Base-by-base conservation (phyloP, 306 rosid genomes). In the Corylus heterophylla region DNA sequence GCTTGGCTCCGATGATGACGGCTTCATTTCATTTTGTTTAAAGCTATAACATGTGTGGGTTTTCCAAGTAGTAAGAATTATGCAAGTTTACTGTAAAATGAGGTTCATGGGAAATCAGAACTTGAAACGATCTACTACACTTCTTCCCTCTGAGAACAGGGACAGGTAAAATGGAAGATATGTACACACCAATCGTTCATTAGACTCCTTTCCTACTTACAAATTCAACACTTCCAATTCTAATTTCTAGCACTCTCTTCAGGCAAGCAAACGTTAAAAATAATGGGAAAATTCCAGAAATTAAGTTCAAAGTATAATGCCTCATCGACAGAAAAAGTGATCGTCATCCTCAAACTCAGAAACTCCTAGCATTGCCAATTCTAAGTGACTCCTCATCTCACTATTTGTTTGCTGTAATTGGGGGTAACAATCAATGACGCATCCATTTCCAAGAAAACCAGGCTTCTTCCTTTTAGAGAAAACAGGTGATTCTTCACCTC, bases 361-460 rank as follows among this genome's bases (percentile, higher is more conserved):
- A 71, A 93, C 98, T 71, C 98, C 98, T 8, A 91, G 85, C 98
- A 95, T 92, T 61, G 97, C 98, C 89, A 95, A 82, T 29, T 97
- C 96, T 74, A 92, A 82, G 84, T 95, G 99, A 78, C 93, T 83
- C 83, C 80, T 91, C 96, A 93, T 88, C 87, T 95, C 98, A 75
- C 86, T 85, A 63, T 85, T 88, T 27, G 93, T 80, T 82, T 87
- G 90, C 39, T 85, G 92, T 75, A 82, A 79, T 75, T 91, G 96
- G 69, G 97, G 75, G 81, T 89, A 89, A 78, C 98, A 91, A 82
- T 92, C 97, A 62, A 87, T 82, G 67, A 87, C 92, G 47, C 89
- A 85, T 58, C 97, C 98, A 62, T 89, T 92, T 8, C 94, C 97
- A n/a, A 86, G 87, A 86, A 92, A 89, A 76, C 93, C 71, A 22